These are phyloP conservation scores for Phytopythium kandeliae DNA, from an alignment of 352 stramenopile species.

Conservation along the genomic window DNA sequence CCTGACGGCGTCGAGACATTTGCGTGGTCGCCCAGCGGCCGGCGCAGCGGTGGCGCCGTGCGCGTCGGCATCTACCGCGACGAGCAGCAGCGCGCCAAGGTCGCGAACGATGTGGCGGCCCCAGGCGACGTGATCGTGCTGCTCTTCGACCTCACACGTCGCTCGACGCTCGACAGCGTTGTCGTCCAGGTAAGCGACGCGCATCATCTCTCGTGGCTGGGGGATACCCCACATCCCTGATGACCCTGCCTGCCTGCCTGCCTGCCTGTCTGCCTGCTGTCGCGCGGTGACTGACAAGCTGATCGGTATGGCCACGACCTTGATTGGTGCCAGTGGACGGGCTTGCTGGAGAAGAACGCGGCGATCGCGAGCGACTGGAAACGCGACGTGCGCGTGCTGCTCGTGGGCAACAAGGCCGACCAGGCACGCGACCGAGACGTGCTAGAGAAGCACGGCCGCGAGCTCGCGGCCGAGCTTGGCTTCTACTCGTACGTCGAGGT, in stretches of 20 bases:
- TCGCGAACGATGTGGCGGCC: slow-evolving; percentile 7
- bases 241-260: no score
- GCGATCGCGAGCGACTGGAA: not conserved
- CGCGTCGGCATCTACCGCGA: slow-evolving; percentile 10
- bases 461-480: slow-evolving; percentile 32
- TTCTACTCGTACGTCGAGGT: slow-evolving; percentile 63
- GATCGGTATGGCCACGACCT: no score
- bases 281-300: not conserved
- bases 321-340: slow-evolving; percentile 26
- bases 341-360: slow-evolving; percentile 19
- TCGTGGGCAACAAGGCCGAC: slow-evolving; percentile 58
- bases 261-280: not conserved
- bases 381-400: slow-evolving; percentile 19
- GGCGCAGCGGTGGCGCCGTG: not conserved
- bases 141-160: slow-evolving; percentile 44
- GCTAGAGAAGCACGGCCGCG: slow-evolving; percentile 23
- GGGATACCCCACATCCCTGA: no score
- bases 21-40: slow-evolving; percentile 1
- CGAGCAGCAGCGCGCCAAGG: slow-evolving; percentile 5
- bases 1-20: not conserved
- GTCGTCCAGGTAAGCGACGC: slow-evolving; percentile 25
- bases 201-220: no score
- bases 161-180: slow-evolving; percentile 30
- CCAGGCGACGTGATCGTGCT: slow-evolving; percentile 30
- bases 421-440: slow-evolving; percentile 30